These are phyloP conservation scores for Penicillium sp. DNA, from an alignment of 2,329 filamentous ascomycete genomes.

Conservation along the genomic window DNA sequence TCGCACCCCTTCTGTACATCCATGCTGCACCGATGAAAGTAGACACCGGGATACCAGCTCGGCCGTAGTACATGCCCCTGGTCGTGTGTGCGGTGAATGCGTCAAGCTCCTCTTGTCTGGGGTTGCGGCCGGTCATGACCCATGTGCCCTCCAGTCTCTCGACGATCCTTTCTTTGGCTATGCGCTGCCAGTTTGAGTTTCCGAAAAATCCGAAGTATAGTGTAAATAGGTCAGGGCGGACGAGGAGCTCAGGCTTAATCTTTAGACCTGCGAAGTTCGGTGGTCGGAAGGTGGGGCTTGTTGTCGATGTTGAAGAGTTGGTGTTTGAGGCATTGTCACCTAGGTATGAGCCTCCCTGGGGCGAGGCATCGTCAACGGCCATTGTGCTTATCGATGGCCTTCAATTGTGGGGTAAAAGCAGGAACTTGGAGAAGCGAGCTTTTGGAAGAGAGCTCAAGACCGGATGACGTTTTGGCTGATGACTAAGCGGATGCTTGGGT, in stretches of 20 bases:
- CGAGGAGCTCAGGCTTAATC: constrained; percentile 27
- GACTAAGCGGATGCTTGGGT: neutral
- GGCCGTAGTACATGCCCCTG: constrained; percentile 20
- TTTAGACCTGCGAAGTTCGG: constrained; percentile 2
- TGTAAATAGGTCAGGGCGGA: constrained; percentile 26
- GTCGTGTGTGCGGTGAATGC: constrained; percentile 27
- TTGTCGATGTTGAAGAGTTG: constrained; percentile 12
- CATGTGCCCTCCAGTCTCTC: constrained; percentile 23
- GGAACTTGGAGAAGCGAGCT: neutral
- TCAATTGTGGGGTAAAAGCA: neutral
- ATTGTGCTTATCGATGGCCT: constrained; percentile 14
- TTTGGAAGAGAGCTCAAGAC: neutral
- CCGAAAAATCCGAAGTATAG: constrained; percentile 31
- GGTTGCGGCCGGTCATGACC: constrained; percentile 25
- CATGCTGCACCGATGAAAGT: neutral
- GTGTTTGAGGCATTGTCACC: constrained; percentile 2
- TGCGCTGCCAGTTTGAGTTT: constrained; percentile 17
- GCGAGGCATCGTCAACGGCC: constrained; percentile 27
- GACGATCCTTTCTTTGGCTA: neutral
- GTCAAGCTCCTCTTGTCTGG: constrained; percentile 39
- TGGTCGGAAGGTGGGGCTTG: constrained; percentile 8
- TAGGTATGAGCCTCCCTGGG: constrained; percentile 12
- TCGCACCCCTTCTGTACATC: neutral
- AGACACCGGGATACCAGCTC: constrained; percentile 22
- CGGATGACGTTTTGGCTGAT: neutral